phyloP scores from a whole-genome alignment of 106 monocot genomes.

The Xerophyta viscosa region DNA sequence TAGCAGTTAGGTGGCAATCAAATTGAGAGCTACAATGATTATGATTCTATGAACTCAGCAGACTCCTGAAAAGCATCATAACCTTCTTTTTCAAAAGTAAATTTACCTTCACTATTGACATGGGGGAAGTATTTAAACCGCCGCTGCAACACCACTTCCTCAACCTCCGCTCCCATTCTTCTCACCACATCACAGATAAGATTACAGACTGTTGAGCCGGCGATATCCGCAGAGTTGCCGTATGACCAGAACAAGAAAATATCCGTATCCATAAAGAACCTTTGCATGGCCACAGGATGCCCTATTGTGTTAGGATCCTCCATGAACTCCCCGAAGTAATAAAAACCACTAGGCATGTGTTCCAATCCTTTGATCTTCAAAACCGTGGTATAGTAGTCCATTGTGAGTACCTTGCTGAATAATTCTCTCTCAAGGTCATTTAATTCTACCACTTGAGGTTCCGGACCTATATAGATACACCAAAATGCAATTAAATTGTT shows the following conservation, averaged over 20 bases:
- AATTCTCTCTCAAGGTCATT: slow-evolving; percentile 38
- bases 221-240: slow-evolving; percentile 35
- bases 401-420: slow-evolving; percentile 33
- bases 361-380: slow-evolving; percentile 40
- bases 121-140: slow-evolving; percentile 50
- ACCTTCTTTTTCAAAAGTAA: no score
- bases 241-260: slow-evolving; percentile 55
- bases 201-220: slow-evolving; percentile 24
- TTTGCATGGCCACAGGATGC: slow-evolving; percentile 53
- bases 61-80: no score
- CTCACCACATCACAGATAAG: slow-evolving; percentile 26
- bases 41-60: no score
- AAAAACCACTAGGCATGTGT: slow-evolving; percentile 37
- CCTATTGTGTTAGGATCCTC: slow-evolving; percentile 47
- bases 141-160: slow-evolving; percentile 35
- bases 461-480: slow-evolving; percentile 14
- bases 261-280: slow-evolving; percentile 38
- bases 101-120: slow-evolving; percentile 38
- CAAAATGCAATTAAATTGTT: slow-evolving; percentile 1
- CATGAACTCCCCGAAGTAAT: slow-evolving; percentile 49
- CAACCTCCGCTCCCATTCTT: slow-evolving; percentile 32
- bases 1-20: no score
- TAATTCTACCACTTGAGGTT: slow-evolving; percentile 31
- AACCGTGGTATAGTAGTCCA: slow-evolving; percentile 51
- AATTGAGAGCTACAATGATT: no score